Evolutionary conservation across 108 stramenopile genomes (phyloP), one percentile per base, ranked within the genome.

Genomic region (Nitzschia sp.): DNA sequence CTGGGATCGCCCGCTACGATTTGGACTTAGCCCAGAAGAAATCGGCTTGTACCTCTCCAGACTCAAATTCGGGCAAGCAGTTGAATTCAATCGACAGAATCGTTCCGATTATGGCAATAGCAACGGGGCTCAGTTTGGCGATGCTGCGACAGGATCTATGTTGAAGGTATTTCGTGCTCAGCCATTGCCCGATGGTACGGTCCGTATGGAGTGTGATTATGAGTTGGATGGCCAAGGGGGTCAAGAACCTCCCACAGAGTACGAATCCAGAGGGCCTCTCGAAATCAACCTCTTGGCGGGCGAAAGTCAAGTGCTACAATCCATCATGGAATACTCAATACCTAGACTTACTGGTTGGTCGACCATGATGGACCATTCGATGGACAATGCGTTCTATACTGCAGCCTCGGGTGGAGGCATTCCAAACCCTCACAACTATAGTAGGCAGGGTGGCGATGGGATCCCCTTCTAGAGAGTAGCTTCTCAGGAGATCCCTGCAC

Each of bases 1-100:
- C 16, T 76, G 68, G 68, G 63, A 66, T 21, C 45, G 36, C 21
- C 44, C 75, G 13, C 35, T 68, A 1, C 52, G 68, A 45, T 76
- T 76, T 48, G 75, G 68, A 0, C 47, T 76, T 15, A 58, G 45
- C 22, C 68, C 75, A 13, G 75, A 76, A 55, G 75, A 76, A 64
- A 50, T 34, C 6, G 67, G 66, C 17, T 21, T 54, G 11, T 15
- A 67, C 9, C 15, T 75, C 58, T 59, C 73, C 1, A 11, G 52
- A 19, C 58, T 75, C 45, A 41, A 65, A 28, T 38, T 41, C 23
- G 63, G 56, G 3, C 55, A 66, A 23, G 27, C 57, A 2, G 60
- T 73, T 8, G 72, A 73, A 41, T 50, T 66, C 4, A 38, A 53
- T 15, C 53, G 72, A 22, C 63, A 65, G 36, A 19, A 19, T 9